phyloP scores from a whole-genome alignment of 75 land plant genomes.

The Larix kaempferi region DNA sequence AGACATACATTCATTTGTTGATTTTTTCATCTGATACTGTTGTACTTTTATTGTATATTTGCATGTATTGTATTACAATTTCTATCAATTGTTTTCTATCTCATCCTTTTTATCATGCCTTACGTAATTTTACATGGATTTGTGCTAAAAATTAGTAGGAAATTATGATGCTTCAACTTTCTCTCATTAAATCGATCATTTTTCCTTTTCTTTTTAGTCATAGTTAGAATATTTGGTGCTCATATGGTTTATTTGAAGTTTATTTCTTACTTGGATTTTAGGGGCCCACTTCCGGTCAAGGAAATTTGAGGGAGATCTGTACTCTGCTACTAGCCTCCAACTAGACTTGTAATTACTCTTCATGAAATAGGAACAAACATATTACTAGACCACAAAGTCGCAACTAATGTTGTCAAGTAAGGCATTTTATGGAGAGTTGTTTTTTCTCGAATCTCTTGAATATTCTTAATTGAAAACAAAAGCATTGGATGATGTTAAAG shows the following conservation, averaged over 20 bases:
- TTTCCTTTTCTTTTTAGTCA: neutral
- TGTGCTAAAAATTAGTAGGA: neutral
- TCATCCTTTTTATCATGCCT: neutral
- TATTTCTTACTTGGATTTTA: constrained; percentile 21
- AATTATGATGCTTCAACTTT: neutral
- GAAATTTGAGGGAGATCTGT: constrained; percentile 85
- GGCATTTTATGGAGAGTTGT: neutral
- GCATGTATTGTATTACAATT: neutral
- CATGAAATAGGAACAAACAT: constrained; percentile 12
- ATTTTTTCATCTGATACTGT: neutral
- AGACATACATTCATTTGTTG: neutral
- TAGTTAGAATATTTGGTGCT: neutral
- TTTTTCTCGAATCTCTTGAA: neutral
- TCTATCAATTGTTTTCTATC: neutral
- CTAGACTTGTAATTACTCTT: constrained; percentile 52
- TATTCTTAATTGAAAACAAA: neutral
- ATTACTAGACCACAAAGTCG: neutral
- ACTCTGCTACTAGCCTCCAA: constrained; percentile 90
- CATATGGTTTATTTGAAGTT: neutral
- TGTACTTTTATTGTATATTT: neutral
- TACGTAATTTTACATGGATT: neutral
- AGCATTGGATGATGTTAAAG: neutral
- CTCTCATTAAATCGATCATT: too few relatives aligned
- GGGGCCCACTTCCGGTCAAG: constrained; percentile 95
- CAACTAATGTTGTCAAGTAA: neutral